Conservation (phyloP, 108 stramenopile species). For the Aurantiochytrium sp. region DNA sequence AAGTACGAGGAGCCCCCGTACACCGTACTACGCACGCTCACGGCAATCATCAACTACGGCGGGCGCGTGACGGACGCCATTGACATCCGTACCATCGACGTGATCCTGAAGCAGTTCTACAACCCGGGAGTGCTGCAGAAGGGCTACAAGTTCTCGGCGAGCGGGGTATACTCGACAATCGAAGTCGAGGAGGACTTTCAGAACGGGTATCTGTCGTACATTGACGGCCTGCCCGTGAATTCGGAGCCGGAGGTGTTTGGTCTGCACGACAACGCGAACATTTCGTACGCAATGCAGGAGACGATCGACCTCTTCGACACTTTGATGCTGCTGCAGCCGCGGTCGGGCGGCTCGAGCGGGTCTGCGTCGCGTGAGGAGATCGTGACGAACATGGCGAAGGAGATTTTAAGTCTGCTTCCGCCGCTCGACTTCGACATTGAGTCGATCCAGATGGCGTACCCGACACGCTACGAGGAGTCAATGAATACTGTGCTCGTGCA, state of each 20-base stretch:
- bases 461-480: conserved; percentile 60
- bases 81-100: conserved; percentile 69
- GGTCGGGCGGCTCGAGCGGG: conserved; percentile 40
- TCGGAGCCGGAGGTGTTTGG: conserved; percentile 70
- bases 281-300: conserved; percentile 63
- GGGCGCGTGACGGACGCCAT: conserved; percentile 69
- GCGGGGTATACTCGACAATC: conserved; percentile 48
- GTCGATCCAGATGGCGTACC: conserved; percentile 54
- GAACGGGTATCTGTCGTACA: conserved; percentile 55
- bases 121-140: conserved; percentile 45
- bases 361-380: conserved; percentile 52
- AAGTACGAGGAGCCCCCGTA: conserved; percentile 60
- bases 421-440: conserved; percentile 46
- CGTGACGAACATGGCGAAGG: conserved; percentile 45
- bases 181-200: conserved; percentile 42
- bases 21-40: conserved; percentile 52
- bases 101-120: conserved; percentile 63
- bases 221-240: conserved; percentile 59
- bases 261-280: conserved; percentile 67
- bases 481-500: conserved; percentile 68
- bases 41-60: conserved; percentile 67
- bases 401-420: conserved; percentile 53
- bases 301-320: conserved; percentile 57
- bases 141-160: conserved; percentile 41
- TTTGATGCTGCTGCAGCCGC: conserved; percentile 56